Evolutionary conservation across 2,329 filamentous ascomycete genomes (phyloP).

Genomic region (Pyrenophora tritici-repentis): DNA sequence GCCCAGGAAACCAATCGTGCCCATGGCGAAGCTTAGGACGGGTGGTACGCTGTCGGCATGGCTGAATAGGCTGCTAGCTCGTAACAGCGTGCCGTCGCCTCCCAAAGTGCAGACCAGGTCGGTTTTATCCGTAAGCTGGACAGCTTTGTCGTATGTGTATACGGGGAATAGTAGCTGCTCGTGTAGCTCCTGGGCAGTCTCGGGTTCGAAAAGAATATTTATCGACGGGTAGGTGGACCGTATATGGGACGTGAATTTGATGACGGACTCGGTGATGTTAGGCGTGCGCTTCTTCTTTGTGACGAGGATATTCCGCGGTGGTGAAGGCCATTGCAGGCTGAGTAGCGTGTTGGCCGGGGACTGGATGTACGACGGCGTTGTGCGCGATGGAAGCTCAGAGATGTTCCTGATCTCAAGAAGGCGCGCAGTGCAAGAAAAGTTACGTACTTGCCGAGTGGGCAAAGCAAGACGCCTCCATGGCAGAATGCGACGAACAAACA

Average conservation of each 20-base stretch:
- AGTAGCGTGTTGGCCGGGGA: conserved; percentile 64
- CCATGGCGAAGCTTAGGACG: conserved; percentile 95
- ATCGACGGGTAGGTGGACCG: conserved; percentile 78
- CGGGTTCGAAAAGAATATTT: conserved; percentile 80
- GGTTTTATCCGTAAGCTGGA: conserved; percentile 71
- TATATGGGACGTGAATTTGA: conserved; percentile 71
- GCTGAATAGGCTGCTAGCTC: conserved; percentile 84
- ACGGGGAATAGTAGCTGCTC: conserved; percentile 70
- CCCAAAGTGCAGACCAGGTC: conserved; percentile 90
- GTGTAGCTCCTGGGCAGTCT: conserved; percentile 74
- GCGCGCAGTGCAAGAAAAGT: conserved; percentile 35
- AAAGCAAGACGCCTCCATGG: conserved; percentile 28
- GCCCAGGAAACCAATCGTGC: conserved; percentile 89
- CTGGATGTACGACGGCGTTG: conserved; percentile 53
- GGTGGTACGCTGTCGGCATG: conserved; percentile 82
- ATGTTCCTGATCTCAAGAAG: conserved; percentile 34
- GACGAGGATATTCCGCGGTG: conserved; percentile 70
- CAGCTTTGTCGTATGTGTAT: conserved; percentile 51
- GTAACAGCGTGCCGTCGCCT: conserved; percentile 88
- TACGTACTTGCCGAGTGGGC: conserved; percentile 12
- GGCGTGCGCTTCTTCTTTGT: conserved; percentile 68
- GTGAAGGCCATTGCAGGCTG: conserved; percentile 69
- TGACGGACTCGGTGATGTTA: conserved; percentile 59
- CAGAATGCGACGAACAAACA: conserved; percentile 28
- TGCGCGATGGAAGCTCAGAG: conserved; percentile 42